Evolutionary conservation across 2,329 filamentous ascomycete genomes (phyloP), one percentile per base, ranked within the genome.

Genomic region (Claviceps sp.): DNA sequence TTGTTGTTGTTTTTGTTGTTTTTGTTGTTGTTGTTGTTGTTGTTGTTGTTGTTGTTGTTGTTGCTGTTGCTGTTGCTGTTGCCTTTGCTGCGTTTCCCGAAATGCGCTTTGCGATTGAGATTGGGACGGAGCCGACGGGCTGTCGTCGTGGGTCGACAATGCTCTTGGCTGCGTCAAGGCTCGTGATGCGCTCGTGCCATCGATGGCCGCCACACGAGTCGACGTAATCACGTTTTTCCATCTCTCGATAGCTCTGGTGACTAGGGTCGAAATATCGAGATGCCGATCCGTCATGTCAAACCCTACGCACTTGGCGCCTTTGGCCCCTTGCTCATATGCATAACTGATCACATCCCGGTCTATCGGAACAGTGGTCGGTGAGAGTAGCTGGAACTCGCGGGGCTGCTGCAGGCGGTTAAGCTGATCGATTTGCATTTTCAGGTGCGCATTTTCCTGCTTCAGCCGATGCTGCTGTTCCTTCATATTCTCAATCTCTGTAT

Each of bases 151-250:
- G 8, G 22, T 47, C 1, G 59, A 57, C n/a, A 20, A 34, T 48
- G 46, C 54, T 8, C 58, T 53, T 44, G 62, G 29, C 48, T 69
- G 68, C 17, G 74, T 71, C 13, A 82, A 62, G 2, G 73, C 57
- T 45, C 69, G 70, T 56, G 83, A 79, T 2, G 71, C 68, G 47
- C 65, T 65, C 66, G 81, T 71, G 17, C 77, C 75, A 16, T 56
- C 56, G n/a, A 59, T n/a, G n/a, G n/a, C 59, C 3, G 66, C 62
- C 4, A 66, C 67, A 42, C 77, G 70, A 2, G 72, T 68, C 5
- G 76, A 72, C n/a, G 71, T 66, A 13, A 83, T 75, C 16, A 83
- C 77, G 4, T 67, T 70, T 64, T 80, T 83, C 80, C 80, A 84
- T 34, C 78, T 71, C 44, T 77, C 74, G 52, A 84, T 80, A 2